phyloP scores from a whole-genome alignment of 257 asterid genomes.

The Fraxinus anomala region DNA sequence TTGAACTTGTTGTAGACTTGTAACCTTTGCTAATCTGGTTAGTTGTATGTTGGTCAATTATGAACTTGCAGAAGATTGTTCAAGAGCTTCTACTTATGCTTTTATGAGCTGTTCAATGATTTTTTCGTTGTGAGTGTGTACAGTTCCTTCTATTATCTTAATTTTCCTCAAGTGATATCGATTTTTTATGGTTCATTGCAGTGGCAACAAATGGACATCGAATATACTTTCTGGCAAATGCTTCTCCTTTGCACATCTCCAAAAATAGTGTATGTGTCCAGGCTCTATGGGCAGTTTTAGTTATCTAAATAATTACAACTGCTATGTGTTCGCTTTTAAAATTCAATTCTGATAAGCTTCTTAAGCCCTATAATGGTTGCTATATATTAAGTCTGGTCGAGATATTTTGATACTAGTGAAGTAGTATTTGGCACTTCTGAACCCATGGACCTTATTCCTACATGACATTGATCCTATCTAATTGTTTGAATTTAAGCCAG shows the following conservation, averaged over 20 bases:
- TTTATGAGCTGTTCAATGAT: neutral
- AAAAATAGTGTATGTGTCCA: constrained; percentile 89
- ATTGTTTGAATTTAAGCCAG: neutral
- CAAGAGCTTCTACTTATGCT: neutral
- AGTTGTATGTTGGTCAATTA: neutral
- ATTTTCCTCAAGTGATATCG: constrained; percentile 25
- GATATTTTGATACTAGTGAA: neutral
- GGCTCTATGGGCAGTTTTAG: constrained; percentile 26
- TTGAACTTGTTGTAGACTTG: neutral
- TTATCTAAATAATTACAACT: constrained; percentile 20
- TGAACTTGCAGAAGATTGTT: constrained; percentile 19
- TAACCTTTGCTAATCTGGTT: neutral
- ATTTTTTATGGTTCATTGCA: constrained; percentile 40
- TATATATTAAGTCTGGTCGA: constrained; percentile 1
- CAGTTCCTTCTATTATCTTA: neutral
- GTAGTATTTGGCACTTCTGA: neutral
- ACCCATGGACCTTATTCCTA: constrained; percentile 14
- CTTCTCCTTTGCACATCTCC: constrained; percentile 95
- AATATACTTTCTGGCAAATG: constrained; percentile 99
- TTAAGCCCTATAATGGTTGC: neutral
- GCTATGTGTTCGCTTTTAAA: constrained; percentile 19
- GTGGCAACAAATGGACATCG: constrained; percentile 99
- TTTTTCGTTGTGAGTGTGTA: neutral
- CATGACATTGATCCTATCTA: neutral
- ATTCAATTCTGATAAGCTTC: constrained; percentile 1